Percentiles rank a stretch among this genome's conserved stretches.
Conservation (phyloP, 305 asterid species). For the Solanum hybrid region DNA sequence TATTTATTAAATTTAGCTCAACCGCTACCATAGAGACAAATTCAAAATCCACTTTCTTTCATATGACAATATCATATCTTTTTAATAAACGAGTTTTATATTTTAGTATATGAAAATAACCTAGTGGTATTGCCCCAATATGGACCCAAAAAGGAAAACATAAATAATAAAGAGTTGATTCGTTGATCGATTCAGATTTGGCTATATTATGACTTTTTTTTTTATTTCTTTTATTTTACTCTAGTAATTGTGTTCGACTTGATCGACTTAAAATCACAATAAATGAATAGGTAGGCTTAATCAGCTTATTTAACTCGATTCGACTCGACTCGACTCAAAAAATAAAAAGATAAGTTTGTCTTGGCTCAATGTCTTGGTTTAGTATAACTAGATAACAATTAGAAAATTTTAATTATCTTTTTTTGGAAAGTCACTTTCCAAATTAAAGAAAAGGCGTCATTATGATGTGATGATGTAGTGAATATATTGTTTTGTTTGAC, state of each 20-base stretch:
- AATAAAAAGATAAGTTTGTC: neutral
- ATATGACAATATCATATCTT: neutral
- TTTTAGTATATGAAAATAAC: neutral
- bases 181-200: neutral
- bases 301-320: too few species aligned
- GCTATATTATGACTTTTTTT: neutral
- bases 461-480: neutral
- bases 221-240: neutral
- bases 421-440: neutral
- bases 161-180: neutral
- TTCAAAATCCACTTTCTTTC: neutral
- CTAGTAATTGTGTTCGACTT: neutral
- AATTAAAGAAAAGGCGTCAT: neutral
- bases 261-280: neutral
- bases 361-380: neutral
- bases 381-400: neutral
- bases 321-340: too few species aligned
- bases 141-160: neutral
- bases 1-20: neutral
- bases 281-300: neutral
- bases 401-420: neutral
- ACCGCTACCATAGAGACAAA: neutral
- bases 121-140: neutral
- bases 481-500: neutral
- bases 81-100: neutral